phyloP scores from a whole-genome alignment of 1,139 yeast species.

The Saccharomycopsis hybrid region DNA sequence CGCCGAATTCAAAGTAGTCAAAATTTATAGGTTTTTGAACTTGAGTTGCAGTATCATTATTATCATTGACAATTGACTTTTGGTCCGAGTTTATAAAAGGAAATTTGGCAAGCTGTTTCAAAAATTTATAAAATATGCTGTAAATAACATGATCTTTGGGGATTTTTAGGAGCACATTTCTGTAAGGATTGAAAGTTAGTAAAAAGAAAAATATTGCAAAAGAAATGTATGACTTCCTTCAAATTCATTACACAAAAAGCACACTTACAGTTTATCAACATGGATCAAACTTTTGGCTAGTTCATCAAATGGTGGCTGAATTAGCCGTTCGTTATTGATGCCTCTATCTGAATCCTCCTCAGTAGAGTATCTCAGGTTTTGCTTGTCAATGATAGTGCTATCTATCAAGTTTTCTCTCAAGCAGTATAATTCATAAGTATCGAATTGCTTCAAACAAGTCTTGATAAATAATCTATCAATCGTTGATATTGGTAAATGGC shows the following conservation, averaged over 20 bases:
- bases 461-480: conserved; percentile 4
- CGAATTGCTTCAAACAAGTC: conserved; percentile 11
- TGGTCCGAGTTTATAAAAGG: conserved; percentile 3
- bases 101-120: conserved; percentile 9
- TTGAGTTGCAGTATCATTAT: neutral
- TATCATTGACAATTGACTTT: neutral
- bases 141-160: conserved; percentile 2
- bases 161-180: conserved; percentile 11
- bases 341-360: no score
- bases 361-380: no score
- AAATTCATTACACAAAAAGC: neutral
- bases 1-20: conserved; percentile 30
- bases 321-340: no score
- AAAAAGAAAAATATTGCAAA: neutral
- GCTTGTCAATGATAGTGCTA: neutral
- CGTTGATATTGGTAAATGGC: neutral
- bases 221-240: neutral
- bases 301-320: neutral
- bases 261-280: neutral
- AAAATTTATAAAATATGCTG: conserved; percentile 14
- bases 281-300: neutral
- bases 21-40: neutral
- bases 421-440: conserved; percentile 11
- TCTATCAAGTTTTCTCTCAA: conserved; percentile 5
- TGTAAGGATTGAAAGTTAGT: neutral